phyloP scores from a whole-genome alignment of 257 asterid genomes.

The Buddleja alternifolia region DNA sequence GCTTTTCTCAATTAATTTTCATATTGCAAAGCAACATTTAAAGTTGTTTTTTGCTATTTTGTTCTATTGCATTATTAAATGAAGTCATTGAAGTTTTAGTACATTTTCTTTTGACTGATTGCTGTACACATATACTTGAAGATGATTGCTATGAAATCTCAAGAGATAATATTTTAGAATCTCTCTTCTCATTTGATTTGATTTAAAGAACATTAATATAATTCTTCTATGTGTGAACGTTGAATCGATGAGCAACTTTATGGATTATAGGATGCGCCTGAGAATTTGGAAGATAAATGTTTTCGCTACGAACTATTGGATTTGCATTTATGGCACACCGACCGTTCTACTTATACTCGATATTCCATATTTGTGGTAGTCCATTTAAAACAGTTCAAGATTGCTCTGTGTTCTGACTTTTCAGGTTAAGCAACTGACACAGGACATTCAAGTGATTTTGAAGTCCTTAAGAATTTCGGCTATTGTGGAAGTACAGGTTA shows the following conservation, averaged over 20 bases:
- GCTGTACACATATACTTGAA: not conserved
- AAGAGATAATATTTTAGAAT: not conserved
- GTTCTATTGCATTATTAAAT: not conserved
- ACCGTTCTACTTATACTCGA: no score
- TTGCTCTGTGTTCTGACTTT: conserved; percentile 27
- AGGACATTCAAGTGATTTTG: conserved; percentile 44
- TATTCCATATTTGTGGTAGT: no score
- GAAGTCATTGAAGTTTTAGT: not conserved
- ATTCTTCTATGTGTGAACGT: not conserved
- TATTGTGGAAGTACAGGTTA: conserved; percentile 56
- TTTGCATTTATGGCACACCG: conserved; percentile 13
- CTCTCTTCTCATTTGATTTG: not conserved
- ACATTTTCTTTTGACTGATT: not conserved
- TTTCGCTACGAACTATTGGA: not conserved
- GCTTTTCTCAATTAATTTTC: not conserved
- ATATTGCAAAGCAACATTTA: not conserved
- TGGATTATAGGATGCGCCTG: not conserved
- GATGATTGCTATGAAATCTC: not conserved
- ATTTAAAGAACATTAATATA: not conserved
- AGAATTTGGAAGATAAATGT: not conserved
- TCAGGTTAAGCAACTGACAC: conserved; percentile 52
- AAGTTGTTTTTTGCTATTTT: not conserved
- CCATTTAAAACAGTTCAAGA: no score
- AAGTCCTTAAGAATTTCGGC: conserved; percentile 46
- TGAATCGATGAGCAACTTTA: no score